Percentiles rank a stretch among this genome's conserved stretches.
Conservation (phyloP, 768 basidiomycete species). For the Lyophyllum semitale region DNA sequence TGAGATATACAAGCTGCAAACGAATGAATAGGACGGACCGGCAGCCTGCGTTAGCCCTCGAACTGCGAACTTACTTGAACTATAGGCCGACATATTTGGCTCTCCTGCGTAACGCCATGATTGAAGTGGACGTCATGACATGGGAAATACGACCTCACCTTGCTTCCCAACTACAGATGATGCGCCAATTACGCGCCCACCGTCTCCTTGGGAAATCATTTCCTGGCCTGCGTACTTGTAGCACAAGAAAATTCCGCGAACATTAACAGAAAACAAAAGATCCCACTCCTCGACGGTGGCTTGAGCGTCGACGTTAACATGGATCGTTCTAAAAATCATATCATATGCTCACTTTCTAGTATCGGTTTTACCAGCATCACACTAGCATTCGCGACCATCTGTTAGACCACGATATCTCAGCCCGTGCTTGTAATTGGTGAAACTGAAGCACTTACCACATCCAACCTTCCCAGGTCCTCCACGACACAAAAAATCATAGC, state of each 20-base stretch:
- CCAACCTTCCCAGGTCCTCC: constrained; percentile 25
- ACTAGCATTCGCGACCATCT: constrained; percentile 41
- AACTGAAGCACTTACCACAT: constrained; percentile 25
- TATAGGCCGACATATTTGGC: constrained; percentile 25
- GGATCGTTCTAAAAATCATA: not conserved
- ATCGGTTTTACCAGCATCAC: constrained; percentile 17
- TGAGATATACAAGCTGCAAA: not conserved
- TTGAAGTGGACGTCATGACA: not conserved
- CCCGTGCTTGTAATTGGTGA: not conserved
- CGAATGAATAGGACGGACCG: constrained; percentile 12
- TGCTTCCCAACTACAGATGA: constrained; percentile 31
- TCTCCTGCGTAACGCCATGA: constrained; percentile 3
- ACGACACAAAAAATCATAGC: constrained; percentile 27
- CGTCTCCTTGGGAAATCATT: constrained; percentile 35
- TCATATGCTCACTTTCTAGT: constrained; percentile 18
- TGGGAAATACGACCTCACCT: constrained; percentile 20
- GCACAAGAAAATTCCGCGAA: constrained; percentile 31
- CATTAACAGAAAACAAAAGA: constrained; percentile 27
- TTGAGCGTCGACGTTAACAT: not conserved
- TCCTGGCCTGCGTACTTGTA: constrained; percentile 33
- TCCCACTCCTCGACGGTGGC: constrained; percentile 29
- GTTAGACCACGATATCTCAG: not conserved
- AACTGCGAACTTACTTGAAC: constrained; percentile 41
- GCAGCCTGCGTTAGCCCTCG: constrained; percentile 37
- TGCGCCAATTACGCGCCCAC: constrained; percentile 34